Base-by-base conservation (phyloP, 306 rosid genomes). In the Cucumis cinereus region DNA sequence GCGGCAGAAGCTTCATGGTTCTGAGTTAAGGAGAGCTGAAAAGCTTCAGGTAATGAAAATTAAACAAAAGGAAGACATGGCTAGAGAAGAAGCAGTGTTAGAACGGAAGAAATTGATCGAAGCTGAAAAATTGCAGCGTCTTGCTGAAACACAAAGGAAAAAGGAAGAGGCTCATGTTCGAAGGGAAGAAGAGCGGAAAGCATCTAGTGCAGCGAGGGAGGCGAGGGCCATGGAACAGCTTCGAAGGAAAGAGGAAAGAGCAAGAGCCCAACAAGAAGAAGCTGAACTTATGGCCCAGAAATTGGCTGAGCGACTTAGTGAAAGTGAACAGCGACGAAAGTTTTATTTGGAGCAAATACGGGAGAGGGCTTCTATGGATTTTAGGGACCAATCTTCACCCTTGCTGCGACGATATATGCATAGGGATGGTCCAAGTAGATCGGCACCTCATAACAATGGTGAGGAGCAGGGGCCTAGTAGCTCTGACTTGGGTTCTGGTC, bases 11-110 rank as follows among this genome's bases (percentile, higher is more conserved):
- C 98, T 91, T 86, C 96, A 91, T 40, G 98, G 81, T 80, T 94
- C 98, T n/a, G 97, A 94, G 85, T 82, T 92, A 84, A 87, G 98
- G 87, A 94, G 98, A 85, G 98, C 98, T 26, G 98, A 94, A 83
- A 94, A 94, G 80, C 93, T 90, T 83, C 97, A 90, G 82, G 98
- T 91, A 60, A 90, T 94, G 78, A 90, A 88, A 86, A 87, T 92
- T 75, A 94, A 94, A 88, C 98, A 94, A 77, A 94, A 88, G 84
- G 98, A 94, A 85, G 98, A 94, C 78, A 81, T 90, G 91, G 98
- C 97, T 4, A 89, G 98, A 82, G 98, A 94, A 85, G 98, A 91
- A 86, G 98, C 98, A 80, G 98, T 89, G 77, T 81, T 91, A 79
- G 98, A 92, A 83, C 96, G 98, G 41, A 85, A 96, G 77, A 91